Evolutionary conservation across 2,329 filamentous ascomycete species (phyloP).

Genomic region (Taxawa tesnikishii): DNA sequence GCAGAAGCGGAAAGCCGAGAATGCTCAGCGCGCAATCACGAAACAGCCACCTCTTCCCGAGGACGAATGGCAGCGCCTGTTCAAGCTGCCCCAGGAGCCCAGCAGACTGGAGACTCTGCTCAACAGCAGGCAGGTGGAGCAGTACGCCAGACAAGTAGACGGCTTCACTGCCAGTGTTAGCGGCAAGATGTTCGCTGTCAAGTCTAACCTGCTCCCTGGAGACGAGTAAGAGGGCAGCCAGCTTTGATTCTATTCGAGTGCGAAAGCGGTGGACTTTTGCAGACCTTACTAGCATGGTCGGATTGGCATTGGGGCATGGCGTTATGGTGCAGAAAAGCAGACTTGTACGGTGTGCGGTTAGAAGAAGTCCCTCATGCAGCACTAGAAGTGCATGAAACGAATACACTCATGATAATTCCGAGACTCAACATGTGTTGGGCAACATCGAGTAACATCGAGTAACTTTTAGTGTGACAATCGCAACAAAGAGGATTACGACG

Average conservation of each 20-base stretch:
- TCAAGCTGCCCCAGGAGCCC: conserved; percentile 94
- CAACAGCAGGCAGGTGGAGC: conserved; percentile 91
- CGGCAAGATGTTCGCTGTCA: conserved; percentile 96
- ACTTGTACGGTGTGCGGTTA: too few relatives aligned
- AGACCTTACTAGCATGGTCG: neutral
- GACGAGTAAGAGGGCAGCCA: conserved; percentile 19
- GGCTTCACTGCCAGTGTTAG: conserved; percentile 85
- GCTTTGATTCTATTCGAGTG: conserved; percentile 1
- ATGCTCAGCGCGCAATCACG: conserved; percentile 67
- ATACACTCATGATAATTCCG: too few relatives aligned
- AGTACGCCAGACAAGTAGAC: conserved; percentile 95
- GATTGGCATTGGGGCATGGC: neutral
- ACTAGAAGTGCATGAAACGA: too few relatives aligned
- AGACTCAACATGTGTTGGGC: too few relatives aligned
- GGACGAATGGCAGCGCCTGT: conserved; percentile 95
- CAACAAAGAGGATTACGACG: too few relatives aligned
- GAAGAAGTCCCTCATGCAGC: too few relatives aligned
- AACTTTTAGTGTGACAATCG: too few relatives aligned
- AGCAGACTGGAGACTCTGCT: conserved; percentile 87
- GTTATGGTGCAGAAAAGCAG: neutral
- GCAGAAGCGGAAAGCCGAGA: conserved; percentile 91
- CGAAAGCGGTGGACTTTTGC: neutral
- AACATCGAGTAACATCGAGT: too few relatives aligned
- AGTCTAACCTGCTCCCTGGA: conserved; percentile 52
- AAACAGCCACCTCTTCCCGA: conserved; percentile 86